Percentiles rank a stretch among this genome's conserved stretches.
Evolutionary conservation across 2,329 filamentous ascomycete genomes (phyloP).

Genomic region (Cyphellophora europaea): DNA sequence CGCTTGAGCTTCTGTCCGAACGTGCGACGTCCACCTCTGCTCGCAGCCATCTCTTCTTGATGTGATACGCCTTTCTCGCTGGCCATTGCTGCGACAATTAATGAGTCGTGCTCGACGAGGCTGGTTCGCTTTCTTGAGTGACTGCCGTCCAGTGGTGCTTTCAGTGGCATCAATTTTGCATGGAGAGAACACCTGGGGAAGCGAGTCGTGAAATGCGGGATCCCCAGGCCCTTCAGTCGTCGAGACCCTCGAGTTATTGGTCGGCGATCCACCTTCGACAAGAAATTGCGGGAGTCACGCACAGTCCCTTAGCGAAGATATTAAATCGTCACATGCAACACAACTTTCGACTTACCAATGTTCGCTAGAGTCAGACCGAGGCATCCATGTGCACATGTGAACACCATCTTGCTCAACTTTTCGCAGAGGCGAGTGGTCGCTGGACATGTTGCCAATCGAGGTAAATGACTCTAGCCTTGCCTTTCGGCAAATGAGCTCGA

Average conservation of each 20-base stretch:
- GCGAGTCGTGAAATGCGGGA: background rate
- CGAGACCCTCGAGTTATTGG: no score
- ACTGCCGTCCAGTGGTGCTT: background rate
- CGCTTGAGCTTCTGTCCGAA: constrained; percentile 12
- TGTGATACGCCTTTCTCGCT: background rate
- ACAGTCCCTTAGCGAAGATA: no score
- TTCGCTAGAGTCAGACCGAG: no score
- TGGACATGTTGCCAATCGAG: background rate
- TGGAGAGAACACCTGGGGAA: background rate
- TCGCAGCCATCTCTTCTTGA: constrained; percentile 1
- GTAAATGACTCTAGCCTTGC: background rate
- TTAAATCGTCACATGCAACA: background rate
- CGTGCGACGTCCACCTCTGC: constrained; percentile 1
- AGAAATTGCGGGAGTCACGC: no score
- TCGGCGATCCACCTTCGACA: background rate
- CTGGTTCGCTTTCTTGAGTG: background rate
- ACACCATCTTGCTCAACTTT: no score
- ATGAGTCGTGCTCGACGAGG: background rate
- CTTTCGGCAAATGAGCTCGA: no score
- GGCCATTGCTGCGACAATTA: background rate
- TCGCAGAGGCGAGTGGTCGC: no score
- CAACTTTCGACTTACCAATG: no score
- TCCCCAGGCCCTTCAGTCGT: no score
- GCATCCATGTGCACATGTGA: no score
- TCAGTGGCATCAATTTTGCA: background rate